Evolutionary conservation across 192 early-diverging fungal species (phyloP).

Genomic region (Mortierella claussenii): DNA sequence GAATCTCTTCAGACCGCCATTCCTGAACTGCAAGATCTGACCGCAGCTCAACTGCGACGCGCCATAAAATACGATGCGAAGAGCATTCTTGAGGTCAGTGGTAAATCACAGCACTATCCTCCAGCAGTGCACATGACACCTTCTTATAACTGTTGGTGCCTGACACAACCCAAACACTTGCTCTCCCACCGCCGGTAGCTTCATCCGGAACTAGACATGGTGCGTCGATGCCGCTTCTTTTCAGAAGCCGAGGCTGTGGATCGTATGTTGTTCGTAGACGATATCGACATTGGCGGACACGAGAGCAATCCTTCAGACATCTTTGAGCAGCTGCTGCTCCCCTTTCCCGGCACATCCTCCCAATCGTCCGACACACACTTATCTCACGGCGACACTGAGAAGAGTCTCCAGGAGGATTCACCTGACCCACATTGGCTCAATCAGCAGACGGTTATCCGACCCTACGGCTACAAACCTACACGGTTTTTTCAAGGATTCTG

Average conservation of each 20-base stretch:
- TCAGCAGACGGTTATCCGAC: conserved; percentile 33
- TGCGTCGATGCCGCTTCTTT: conserved; percentile 20
- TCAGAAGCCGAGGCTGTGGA: conserved; percentile 38
- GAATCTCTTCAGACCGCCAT: conserved; percentile 8
- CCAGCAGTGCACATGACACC: too few relatives aligned
- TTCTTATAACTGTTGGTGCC: too few relatives aligned
- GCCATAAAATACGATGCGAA: conserved; percentile 53
- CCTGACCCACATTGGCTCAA: conserved; percentile 4
- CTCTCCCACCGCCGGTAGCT: conserved; percentile 15
- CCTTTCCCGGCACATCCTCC: conserved; percentile 4
- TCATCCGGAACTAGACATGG: conserved; percentile 38
- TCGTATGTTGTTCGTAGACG: conserved; percentile 49
- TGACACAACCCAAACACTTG: too few relatives aligned
- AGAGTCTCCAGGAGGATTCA: not conserved
- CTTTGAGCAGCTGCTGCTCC: conserved; percentile 36
- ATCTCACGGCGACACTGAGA: not conserved
- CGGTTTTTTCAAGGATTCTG: conserved; percentile 52
- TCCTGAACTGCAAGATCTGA: conserved; percentile 13
- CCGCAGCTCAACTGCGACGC: conserved; percentile 25
- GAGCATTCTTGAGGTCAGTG: conserved; percentile 33
- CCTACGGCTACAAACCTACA: conserved; percentile 42
- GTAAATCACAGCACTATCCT: too few relatives aligned
- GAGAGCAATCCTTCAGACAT: conserved; percentile 24
- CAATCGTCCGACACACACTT: not conserved
- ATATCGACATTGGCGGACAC: conserved; percentile 37